phyloP scores from a whole-genome alignment of 371 early-diverging fungal genomes.

The Mucor ambiguus region DNA sequence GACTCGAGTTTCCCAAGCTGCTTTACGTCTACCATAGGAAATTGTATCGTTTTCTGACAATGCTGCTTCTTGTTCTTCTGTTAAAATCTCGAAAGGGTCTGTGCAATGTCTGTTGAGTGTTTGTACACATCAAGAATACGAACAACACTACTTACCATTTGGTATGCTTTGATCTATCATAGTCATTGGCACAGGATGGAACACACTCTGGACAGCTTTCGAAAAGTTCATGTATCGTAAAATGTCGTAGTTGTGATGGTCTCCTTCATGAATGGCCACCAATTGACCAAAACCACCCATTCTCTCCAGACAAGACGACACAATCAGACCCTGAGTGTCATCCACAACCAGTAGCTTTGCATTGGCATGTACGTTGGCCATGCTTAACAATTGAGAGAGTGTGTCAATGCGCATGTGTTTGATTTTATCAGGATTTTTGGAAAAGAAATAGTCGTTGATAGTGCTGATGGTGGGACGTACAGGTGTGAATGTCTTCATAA shows the following conservation, averaged over 20 bases:
- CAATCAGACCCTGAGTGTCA: slow-evolving; percentile 86
- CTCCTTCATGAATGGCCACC: slow-evolving; percentile 77
- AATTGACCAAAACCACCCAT: slow-evolving; percentile 73
- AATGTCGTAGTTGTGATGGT: slow-evolving; percentile 75
- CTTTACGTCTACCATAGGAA: slow-evolving; percentile 42
- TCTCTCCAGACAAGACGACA: slow-evolving; percentile 83
- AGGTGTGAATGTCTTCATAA: slow-evolving; percentile 84
- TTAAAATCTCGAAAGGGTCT: slow-evolving; percentile 40
- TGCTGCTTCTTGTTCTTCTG: slow-evolving; percentile 35
- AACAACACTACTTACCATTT: slow-evolving; percentile 46
- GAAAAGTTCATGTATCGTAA: slow-evolving; percentile 82
- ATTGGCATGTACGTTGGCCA: slow-evolving; percentile 81
- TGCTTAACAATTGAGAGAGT: slow-evolving; percentile 84
- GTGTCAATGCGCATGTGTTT: slow-evolving; percentile 88
- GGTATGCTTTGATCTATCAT: slow-evolving; percentile 52
- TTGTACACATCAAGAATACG: no score
- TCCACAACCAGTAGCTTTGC: slow-evolving; percentile 77
- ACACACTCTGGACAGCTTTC: slow-evolving; percentile 46
- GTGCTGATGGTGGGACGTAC: slow-evolving; percentile 77
- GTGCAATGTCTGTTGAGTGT: neutral
- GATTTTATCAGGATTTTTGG: slow-evolving; percentile 83
- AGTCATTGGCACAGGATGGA: slow-evolving; percentile 74
- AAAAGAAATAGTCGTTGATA: slow-evolving; percentile 80
- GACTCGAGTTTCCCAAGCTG: slow-evolving; percentile 26
- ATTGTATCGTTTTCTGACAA: slow-evolving; percentile 33